phyloP scores from a whole-genome alignment of 2,329 filamentous ascomycete species.

The Fusarium metavorans region DNA sequence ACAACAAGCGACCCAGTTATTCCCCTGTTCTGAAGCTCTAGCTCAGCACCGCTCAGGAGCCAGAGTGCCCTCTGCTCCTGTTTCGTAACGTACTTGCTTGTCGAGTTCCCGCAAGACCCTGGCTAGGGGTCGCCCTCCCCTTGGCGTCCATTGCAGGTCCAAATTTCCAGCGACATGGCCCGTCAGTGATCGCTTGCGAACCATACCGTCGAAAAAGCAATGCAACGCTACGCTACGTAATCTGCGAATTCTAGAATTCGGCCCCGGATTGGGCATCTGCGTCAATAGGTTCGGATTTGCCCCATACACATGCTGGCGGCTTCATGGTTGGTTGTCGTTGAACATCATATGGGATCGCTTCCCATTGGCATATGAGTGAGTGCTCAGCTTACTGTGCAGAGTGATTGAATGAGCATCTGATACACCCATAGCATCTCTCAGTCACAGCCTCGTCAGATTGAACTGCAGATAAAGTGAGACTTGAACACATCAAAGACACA shows the following conservation, averaged over 20 bases:
- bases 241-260: conserved; percentile 33
- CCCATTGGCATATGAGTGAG: conserved; percentile 26
- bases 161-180: conserved; percentile 45
- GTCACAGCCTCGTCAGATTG: neutral
- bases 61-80: conserved; percentile 31
- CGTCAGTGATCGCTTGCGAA: conserved; percentile 25
- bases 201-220: conserved; percentile 35
- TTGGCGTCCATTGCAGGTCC: conserved; percentile 40
- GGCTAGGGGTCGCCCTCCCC: conserved; percentile 40
- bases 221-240: conserved; percentile 31
- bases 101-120: conserved; percentile 34
- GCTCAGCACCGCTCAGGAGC: conserved; percentile 26
- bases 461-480: neutral
- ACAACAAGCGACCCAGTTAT: conserved; percentile 9
- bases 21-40: conserved; percentile 26
- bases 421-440: neutral
- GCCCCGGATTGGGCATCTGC: conserved; percentile 27
- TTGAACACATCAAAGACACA: neutral
- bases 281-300: conserved; percentile 21
- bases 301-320: conserved; percentile 4
- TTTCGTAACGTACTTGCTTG: conserved; percentile 26
- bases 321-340: conserved; percentile 8
- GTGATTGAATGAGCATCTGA: neutral
- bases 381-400: neutral
- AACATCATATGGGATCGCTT: conserved; percentile 20